Base-by-base conservation (phyloP, 257 asterid species). In the Leptodermis oblonga region DNA sequence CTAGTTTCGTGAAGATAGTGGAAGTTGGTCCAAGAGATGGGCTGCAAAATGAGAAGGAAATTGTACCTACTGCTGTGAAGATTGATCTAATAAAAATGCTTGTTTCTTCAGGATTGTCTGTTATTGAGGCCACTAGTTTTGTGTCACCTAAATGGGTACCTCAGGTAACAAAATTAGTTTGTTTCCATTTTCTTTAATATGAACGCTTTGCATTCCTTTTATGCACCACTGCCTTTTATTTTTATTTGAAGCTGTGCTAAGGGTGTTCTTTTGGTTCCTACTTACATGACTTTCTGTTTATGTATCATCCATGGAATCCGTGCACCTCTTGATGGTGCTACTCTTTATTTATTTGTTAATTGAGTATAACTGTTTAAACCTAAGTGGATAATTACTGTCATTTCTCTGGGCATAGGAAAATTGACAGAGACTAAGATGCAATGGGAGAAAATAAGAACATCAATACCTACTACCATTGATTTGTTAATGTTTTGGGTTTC, bases 11-110 rank as follows among this genome's bases (percentile, higher is more conserved):
- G 72, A 92, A 81, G 79, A 87, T 89, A 70, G 98, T 92, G 69
- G 96, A 92, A 86, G 98, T 92, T 77, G 96, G 98, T 70, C 98
- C 96, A 3, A 83, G 96, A 68, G 98, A 92, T 74, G 98, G 98
- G 26, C 80, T 92, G 75, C 98, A 92, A 78, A 89, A 92, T 56
- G 98, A 92, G 87, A 92, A 87, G 81, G 86, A 82, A 60, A 83
- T 89, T 72, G 87, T 92, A 25, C 92, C 96, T 33, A 86, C 98
- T 36, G 60, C 73, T n/a, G 90, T 89, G 77, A 92, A 92, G 81
- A 89, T 87, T 70, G 90, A 92, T 80, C 79, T 89, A 42, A 92
- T 92, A 72, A 86, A 86, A 78, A 83, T 86, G 92, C 86, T 92
- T 54, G 92, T 84, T 75, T 81, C 85, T 82, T 85, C 96, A 43